Percentiles rank a stretch among this genome's conserved stretches.
phyloP scores from a whole-genome alignment of 768 basidiomycete genomes.

The Tephrocybe sp. region DNA sequence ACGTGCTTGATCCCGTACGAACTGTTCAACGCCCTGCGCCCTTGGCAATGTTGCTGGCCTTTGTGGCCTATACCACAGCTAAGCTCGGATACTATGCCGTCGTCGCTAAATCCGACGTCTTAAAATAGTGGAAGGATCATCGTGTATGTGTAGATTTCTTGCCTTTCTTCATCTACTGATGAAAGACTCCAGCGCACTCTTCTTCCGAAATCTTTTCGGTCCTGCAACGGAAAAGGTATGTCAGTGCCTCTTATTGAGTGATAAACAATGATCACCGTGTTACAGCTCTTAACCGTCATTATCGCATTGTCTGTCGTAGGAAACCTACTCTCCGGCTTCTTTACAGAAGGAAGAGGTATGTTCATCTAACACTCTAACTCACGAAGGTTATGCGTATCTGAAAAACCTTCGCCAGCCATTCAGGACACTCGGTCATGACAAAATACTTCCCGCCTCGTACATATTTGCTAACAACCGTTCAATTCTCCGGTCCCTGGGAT shows the following conservation, averaged over 20 bases:
- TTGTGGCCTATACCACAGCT: constrained; percentile 56
- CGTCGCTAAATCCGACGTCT: constrained; percentile 66
- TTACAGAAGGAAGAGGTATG: constrained; percentile 58
- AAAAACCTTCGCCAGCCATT: constrained; percentile 41
- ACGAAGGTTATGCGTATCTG: too few relatives aligned
- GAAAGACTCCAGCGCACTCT: constrained; percentile 48
- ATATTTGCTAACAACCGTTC: constrained; percentile 70
- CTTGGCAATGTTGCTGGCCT: constrained; percentile 56
- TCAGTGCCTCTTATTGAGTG: neutral
- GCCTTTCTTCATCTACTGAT: neutral
- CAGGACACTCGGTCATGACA: constrained; percentile 74
- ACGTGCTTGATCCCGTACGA: constrained; percentile 63
- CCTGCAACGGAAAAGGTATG: constrained; percentile 55
- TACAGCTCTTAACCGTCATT: constrained; percentile 42
- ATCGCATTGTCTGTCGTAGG: constrained; percentile 66
- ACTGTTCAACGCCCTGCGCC: constrained; percentile 73
- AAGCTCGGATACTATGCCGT: constrained; percentile 75
- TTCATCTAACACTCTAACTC: constrained; percentile 19
- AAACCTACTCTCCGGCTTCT: constrained; percentile 60
- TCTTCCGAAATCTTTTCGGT: constrained; percentile 74
- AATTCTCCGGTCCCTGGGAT: constrained; percentile 64
- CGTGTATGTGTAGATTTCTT: constrained; percentile 43
- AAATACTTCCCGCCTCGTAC: constrained; percentile 59
- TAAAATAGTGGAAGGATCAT: constrained; percentile 58
- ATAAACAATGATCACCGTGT: neutral